phyloP scores from a whole-genome alignment of 2,329 filamentous ascomycete genomes.

The Anisogramma anomala region DNA sequence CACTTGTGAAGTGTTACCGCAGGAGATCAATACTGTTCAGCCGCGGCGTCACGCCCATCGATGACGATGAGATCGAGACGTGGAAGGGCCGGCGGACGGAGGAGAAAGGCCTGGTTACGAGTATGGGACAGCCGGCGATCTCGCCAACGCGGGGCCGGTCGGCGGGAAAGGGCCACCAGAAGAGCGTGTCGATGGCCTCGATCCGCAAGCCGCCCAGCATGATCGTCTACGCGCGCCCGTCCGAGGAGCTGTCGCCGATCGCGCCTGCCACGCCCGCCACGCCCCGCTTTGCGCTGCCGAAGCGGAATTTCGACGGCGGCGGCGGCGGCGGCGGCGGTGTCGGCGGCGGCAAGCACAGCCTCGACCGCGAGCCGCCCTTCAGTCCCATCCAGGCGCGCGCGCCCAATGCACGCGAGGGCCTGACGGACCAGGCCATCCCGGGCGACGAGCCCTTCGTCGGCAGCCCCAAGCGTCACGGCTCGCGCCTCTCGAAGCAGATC shows the following conservation, averaged over 20 bases:
- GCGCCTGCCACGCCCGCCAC: slow-evolving; percentile 19
- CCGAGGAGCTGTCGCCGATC: slow-evolving; percentile 22
- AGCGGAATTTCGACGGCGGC: no score
- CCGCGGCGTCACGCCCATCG: slow-evolving; percentile 48
- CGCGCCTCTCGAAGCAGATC: slow-evolving; percentile 38
- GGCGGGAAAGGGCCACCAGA: slow-evolving; percentile 20
- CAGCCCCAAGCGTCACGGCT: slow-evolving; percentile 39
- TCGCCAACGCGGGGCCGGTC: slow-evolving; percentile 23
- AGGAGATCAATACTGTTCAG: slow-evolving; percentile 32
- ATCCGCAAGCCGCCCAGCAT: slow-evolving; percentile 38
- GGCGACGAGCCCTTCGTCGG: slow-evolving; percentile 49
- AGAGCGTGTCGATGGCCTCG: slow-evolving; percentile 25
- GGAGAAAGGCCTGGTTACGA: slow-evolving; percentile 39
- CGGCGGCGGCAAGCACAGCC: slow-evolving; percentile 29
- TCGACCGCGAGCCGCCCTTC: slow-evolving; percentile 32
- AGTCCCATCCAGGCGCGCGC: slow-evolving; percentile 45
- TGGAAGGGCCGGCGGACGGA: slow-evolving; percentile 39
- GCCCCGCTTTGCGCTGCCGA: no score
- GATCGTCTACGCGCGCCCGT: slow-evolving; percentile 38
- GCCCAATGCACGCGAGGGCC: slow-evolving; percentile 49
- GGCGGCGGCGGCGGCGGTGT: no score
- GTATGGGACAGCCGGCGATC: slow-evolving; percentile 43
- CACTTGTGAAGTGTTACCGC: slow-evolving; percentile 30
- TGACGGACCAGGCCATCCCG: slow-evolving; percentile 50
- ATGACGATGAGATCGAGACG: slow-evolving; percentile 54